Evolutionary conservation across 2,329 filamentous ascomycete genomes (phyloP), one percentile per base, ranked within the genome.

Genomic region (Diaporthe ampelina): DNA sequence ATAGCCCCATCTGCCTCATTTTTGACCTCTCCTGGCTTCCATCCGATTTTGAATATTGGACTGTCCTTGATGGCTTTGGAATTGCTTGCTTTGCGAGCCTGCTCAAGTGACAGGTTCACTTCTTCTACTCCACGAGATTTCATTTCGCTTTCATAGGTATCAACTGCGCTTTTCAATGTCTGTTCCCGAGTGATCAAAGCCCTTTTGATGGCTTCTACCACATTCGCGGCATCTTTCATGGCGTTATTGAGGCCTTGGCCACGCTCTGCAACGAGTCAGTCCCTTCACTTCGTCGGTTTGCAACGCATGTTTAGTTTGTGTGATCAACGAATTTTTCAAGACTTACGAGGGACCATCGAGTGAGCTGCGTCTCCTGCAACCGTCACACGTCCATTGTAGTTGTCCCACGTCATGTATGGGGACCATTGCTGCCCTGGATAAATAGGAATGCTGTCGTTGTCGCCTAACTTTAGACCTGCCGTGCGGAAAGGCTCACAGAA

Each of bases 321-420:
- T 15, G 9, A 21, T 29, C 4, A 43, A n/a, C 35, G 15, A 3
- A 26, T 24, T 2, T 5, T 24, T 19, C 3, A 9, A 11, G n/a
- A 48, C 59, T 63, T 48, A 63, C 59, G 40, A 63, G 40, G 59
- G 15, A 63, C 59, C 59, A 63, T 63, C 17, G 59, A 63, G 40
- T 63, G 59, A 21, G 59, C 59, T 5, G 59, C 59, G 26, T 63
- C 59, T 24, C 59, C 59, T 32, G 59, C 59, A 11, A 63, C 24
- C n/a, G 59, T 63, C 17, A 63, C 59, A 29, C 26, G 40, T n/a
- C 59, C 59, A 13, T 26, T 19, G 10, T 11, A 19, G 19, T 48
- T 63, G 26, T 63, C 59, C 59, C 59, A 63, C 7, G 59, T 40
- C 59, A 63, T 63, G 9, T 48, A 10, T 8, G 59, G 59, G 11